Evolutionary conservation across 305 asterid genomes (phyloP), one percentile per base, ranked within the genome.

Genomic region (Fraxinus xanthoxyloides): DNA sequence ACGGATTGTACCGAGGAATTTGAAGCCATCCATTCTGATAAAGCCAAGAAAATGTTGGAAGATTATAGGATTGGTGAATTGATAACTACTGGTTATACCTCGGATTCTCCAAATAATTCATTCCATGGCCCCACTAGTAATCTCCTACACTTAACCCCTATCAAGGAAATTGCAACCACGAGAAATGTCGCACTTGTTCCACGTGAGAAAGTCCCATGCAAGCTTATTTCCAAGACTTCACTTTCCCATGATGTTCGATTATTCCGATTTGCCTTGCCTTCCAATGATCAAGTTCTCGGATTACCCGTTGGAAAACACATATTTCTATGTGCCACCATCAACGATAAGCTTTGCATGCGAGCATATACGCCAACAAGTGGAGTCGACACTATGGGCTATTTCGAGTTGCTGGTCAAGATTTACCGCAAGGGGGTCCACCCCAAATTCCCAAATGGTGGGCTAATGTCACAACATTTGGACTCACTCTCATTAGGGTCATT

Each of bases 1-100:
- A 92, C 97, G 1, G 98, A 95, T 65, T 92, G 97, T 72, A 95
- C 98, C 0, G 98, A 95, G 76, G 99, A 95, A 17, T 95, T 95
- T 82, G 98, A 95, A 10, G 97, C 96, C 19, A 95, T 95, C 32
- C 99, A 95, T 46, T 94, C 98, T 6, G 93, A 89, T 40, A 94
- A 92, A 82, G 99, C 97, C 0, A 92, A 92, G 85, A 90, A 89
- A 19, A 34, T 95, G 74, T 86, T 95, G 8, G 97, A 95, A 70
- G 97, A 89, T 0, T 95, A 91, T 69, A 81, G 97, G 26, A 89
- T 95, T 72, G 99, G 99, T 0, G 97, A 95, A 79, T 82, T 95
- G 48, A 85, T 90, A 79, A 92, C 93, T 4, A 88, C 95, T 0
- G 98, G 94, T 26, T 90, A 93, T 59, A 83, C 88, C 54, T 92